Evolutionary conservation across 345 rosid genomes (phyloP), one percentile per base, ranked within the genome.

Genomic region (Sisymbrium irio): DNA sequence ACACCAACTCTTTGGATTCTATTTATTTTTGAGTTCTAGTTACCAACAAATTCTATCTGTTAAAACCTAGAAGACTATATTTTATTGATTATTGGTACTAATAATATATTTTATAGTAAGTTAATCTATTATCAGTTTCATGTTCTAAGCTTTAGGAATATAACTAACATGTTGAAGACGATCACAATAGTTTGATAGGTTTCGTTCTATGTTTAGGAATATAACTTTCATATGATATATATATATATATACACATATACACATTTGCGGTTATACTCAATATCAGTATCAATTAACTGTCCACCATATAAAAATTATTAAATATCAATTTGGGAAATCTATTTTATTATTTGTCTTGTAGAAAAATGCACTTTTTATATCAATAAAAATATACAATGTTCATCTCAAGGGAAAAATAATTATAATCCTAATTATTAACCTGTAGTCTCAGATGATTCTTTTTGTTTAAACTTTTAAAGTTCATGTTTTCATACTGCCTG

Each of bases 1-100:
- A 30, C 62, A 75, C 54, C 60, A 75, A 50, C 73, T 67, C 62
- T 47, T 67, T 59, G 19, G 67, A 59, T 67, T 32, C 74, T 51
- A 15, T 65, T 32, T 18, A 11, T 1, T 46, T 58, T 37, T 54
- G 28, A 54, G 19, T 54, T 54, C 8, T 59, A 10, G 3, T 27
- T 27, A 54, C 71, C 56, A 41, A 64, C 71, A 42, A 9, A 37
- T 54, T 15, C 19, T 47, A 47, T 59, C 47, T 36, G 49, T 47
- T 51, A 20, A 50, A 30, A 68, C 56, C 7, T 55, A 8, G 9
- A 3, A 14, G 2, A n/a, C 13, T 72, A 51, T 72, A 9, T 25
- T 60, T 62, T 39, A 14, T 14, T 19, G 7, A 32, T 32, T 46
- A 40, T 30, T 12, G 27, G 62, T 58, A 42, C 7, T 8, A 14